Evolutionary conservation across 1,284 basidiomycete species (phyloP).

Genomic region (Meira nashicola): DNA sequence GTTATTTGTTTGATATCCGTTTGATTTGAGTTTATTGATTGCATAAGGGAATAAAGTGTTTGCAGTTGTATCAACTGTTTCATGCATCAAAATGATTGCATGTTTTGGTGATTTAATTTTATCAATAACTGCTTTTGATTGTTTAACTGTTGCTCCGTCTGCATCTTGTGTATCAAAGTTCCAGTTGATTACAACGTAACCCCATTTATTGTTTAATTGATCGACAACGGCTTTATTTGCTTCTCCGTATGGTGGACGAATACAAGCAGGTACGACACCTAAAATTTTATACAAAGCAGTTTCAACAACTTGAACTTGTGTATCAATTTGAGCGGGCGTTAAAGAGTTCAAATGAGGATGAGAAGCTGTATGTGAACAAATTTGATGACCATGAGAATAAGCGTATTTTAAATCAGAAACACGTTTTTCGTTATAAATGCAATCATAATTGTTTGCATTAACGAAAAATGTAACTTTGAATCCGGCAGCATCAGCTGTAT

Average conservation of each 20-base stretch:
- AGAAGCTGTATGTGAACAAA: conserved; percentile 36
- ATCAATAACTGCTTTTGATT: conserved; percentile 24
- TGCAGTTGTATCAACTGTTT: conserved; percentile 30
- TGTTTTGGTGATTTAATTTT: conserved; percentile 25
- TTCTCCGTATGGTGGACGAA: conserved; percentile 38
- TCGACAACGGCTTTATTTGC: conserved; percentile 23
- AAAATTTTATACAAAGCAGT: conserved; percentile 42
- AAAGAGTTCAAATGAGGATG: conserved; percentile 31
- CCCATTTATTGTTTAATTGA: conserved; percentile 36
- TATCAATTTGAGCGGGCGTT: conserved; percentile 26
- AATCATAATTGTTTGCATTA: conserved; percentile 40
- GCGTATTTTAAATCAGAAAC: conserved; percentile 5
- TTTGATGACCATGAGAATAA: conserved; percentile 30
- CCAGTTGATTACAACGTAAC: conserved; percentile 33
- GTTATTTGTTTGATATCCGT: conserved; percentile 30
- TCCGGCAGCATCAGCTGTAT: conserved; percentile 20
- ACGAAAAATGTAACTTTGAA: conserved; percentile 41
- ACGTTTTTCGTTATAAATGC: not conserved
- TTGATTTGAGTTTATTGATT: conserved; percentile 27
- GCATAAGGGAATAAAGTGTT: conserved; percentile 30
- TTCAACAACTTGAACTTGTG: conserved; percentile 35
- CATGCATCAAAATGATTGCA: conserved; percentile 42
- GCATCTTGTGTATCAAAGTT: conserved; percentile 32
- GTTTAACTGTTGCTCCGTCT: conserved; percentile 20
- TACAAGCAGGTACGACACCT: conserved; percentile 34